phyloP scores from a whole-genome alignment of 73 alveolate genomes.

The Paramecium caudatum region DNA sequence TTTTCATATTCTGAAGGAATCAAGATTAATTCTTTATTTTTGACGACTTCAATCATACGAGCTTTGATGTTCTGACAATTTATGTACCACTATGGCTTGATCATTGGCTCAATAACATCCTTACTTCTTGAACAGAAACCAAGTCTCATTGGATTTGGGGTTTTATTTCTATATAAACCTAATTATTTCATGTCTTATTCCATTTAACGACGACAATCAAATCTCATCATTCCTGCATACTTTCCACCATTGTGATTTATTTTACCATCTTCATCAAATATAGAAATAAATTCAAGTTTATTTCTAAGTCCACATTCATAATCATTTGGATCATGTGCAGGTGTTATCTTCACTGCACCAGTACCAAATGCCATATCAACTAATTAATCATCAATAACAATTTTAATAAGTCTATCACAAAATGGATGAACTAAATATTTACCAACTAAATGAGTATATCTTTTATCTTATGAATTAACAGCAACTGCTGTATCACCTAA shows the following conservation, averaged over 20 bases:
- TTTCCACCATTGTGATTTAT: slow-evolving; percentile 97
- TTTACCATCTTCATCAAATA: slow-evolving; percentile 98
- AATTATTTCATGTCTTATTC: slow-evolving; percentile 89
- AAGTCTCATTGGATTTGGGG: slow-evolving; percentile 96
- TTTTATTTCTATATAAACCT: slow-evolving; percentile 91
- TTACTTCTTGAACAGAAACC: slow-evolving; percentile 96
- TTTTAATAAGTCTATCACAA: slow-evolving; percentile 95
- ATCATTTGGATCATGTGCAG: slow-evolving; percentile 99
- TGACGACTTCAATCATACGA: slow-evolving; percentile 90
- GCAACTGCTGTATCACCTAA: slow-evolving; percentile 99
- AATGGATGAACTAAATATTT: slow-evolving; percentile 97
- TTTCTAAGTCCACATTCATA: slow-evolving; percentile 97
- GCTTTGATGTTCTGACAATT: slow-evolving; percentile 89
- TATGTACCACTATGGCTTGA: slow-evolving; percentile 98
- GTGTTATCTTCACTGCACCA: slow-evolving; percentile 99
- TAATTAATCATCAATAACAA: slow-evolving; percentile 90
- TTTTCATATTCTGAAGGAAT: slow-evolving; percentile 92
- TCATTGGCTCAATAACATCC: slow-evolving; percentile 99
- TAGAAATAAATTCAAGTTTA: slow-evolving; percentile 90
- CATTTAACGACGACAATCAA: slow-evolving; percentile 94
- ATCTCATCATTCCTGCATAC: slow-evolving; percentile 96
- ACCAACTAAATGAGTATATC: slow-evolving; percentile 97
- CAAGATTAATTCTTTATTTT: slow-evolving; percentile 85
- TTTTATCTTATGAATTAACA: slow-evolving; percentile 98
- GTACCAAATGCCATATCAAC: slow-evolving; percentile 99